phyloP scores from a whole-genome alignment of 495 filamentous ascomycete species.

The Bombardia bombarda region DNA sequence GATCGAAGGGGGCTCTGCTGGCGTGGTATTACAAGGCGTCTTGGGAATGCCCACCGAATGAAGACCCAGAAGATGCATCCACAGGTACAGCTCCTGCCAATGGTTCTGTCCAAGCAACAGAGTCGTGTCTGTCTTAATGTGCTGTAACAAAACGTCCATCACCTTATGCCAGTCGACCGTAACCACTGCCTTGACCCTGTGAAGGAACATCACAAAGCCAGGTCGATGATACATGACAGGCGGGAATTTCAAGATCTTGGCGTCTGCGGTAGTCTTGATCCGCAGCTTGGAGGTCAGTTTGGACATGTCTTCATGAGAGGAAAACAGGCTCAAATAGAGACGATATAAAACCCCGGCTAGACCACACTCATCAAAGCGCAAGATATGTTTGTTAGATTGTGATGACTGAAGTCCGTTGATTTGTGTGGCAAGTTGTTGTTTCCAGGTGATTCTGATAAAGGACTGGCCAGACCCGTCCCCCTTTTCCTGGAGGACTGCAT shows the following conservation, averaged over 20 bases:
- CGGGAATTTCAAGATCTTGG: slow-evolving; percentile 1
- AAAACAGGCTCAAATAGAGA: slow-evolving; percentile 18
- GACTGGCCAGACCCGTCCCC: background rate
- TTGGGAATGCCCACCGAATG: background rate
- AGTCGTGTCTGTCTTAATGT: slow-evolving; percentile 15
- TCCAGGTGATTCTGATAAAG: slow-evolving; percentile 15
- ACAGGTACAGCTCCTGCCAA: slow-evolving; percentile 20
- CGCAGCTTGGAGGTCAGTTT: slow-evolving; percentile 1
- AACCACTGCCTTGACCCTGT: background rate
- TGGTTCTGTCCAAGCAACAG: slow-evolving; percentile 5
- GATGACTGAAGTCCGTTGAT: background rate
- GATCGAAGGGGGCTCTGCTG: too few relatives aligned
- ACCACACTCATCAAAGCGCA: background rate
- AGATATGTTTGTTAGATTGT: too few relatives aligned
- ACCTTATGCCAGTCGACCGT: slow-evolving; percentile 2
- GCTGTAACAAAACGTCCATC: slow-evolving; percentile 3
- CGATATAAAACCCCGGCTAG: background rate
- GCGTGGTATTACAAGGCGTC: background rate
- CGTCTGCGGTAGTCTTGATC: too few relatives aligned
- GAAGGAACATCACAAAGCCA: slow-evolving; percentile 27
- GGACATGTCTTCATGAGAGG: background rate
- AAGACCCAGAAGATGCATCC: slow-evolving; percentile 23
- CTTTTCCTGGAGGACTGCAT: too few relatives aligned
- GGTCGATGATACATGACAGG: slow-evolving; percentile 28
- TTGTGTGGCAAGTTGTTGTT: slow-evolving; percentile 1